Conservation (phyloP, 345 rosid genomes). For the Gossypium sturtianum region DNA sequence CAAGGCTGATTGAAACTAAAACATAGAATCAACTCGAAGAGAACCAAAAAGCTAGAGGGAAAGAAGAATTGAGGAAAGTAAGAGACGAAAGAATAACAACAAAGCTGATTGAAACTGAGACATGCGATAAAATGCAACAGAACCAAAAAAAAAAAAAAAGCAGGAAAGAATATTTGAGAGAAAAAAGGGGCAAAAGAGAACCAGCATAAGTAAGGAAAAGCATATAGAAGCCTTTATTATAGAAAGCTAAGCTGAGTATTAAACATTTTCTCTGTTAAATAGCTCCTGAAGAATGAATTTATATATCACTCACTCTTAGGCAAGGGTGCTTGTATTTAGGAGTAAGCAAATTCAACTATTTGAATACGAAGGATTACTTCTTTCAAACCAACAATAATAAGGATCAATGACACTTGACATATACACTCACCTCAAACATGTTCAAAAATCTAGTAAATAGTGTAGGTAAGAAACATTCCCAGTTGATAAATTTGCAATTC, state of each 20-base stretch:
- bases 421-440: conserved; percentile 88
- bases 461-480: conserved; percentile 73
- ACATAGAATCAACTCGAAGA: neutral
- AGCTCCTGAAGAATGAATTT: neutral
- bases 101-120: neutral
- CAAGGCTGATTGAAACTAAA: neutral
- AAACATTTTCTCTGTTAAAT: neutral
- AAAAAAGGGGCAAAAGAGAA: neutral
- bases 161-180: neutral
- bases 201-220: neutral
- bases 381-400: conserved; percentile 4
- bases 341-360: conserved; percentile 1
- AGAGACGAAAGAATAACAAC: neutral
- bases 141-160: neutral
- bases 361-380: neutral
- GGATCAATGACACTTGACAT: neutral
- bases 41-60: neutral
- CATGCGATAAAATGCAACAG: neutral
- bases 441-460: conserved; percentile 79
- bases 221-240: neutral
- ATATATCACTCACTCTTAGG: neutral
- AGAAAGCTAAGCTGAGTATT: neutral
- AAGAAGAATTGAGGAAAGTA: neutral
- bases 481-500: conserved; percentile 63
- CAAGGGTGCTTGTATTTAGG: neutral